Base-by-base conservation (phyloP, 2,329 filamentous ascomycete species). In the Scytalidium lignicola region DNA sequence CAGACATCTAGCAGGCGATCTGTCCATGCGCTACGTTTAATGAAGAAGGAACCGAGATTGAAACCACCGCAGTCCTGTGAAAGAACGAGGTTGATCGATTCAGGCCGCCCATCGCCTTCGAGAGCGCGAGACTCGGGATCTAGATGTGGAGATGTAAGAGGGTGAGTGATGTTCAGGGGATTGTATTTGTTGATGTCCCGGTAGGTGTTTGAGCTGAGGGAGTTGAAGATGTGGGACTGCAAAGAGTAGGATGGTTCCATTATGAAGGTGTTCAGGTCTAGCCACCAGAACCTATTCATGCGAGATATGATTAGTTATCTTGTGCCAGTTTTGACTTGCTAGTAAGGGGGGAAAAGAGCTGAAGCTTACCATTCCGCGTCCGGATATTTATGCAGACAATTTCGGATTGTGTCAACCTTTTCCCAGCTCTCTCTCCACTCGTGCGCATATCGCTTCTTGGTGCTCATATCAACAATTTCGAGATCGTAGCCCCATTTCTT, bases 381-480 rank as follows among this genome's bases (percentile, higher is more conserved):
- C 22, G 93, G 93, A 64, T 97, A 96, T 67, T 96, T 96, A 65
- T 84, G 82, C 78, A 99, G 85, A 41, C 86, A 84, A 53, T 89
- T 88, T 52, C 92, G 83, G 61, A 99, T 83, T 40, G 90, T 90
- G 67, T 99, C 93, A 53, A 96, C 91, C 75, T 97, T 99, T 71
- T 99, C 93, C 93, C 93, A 99, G 67, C 92, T 95, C 71, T 99
- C 93, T 62, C 93, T 82, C 93, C 93, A 99, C 70, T 99, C 93
- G 70, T 99, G 93, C 22, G 93, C 92, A 66, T 99, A 99, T 57
- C 91, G 84, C 73, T 96, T 97, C 79, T 96, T 96, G 47, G 91
- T 96, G 72, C 90, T 92, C 91, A 99, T 95, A 67, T 99, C 95
- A 58, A 95, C 90, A 64, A 97, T 86, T 67, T 99, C 93, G 51